These are phyloP conservation scores for Solanum appendiculatum DNA, from an alignment of 257 asterid genomes.

Conservation along the genomic window DNA sequence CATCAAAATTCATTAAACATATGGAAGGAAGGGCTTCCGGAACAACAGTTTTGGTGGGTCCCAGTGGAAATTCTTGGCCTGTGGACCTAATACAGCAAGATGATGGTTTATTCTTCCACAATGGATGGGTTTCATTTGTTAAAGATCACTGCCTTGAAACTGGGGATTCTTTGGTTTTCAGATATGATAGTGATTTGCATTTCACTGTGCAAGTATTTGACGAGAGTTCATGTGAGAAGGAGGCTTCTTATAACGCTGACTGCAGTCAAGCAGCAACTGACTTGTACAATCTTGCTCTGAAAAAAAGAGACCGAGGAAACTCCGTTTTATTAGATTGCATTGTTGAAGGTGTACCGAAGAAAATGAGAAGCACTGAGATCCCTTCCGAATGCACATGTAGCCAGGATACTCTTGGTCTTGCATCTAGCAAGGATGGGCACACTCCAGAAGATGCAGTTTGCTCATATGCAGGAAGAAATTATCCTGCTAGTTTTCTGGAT, in stretches of 20 bases:
- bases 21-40: slow-evolving; percentile 28
- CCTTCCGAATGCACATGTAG: slow-evolving; percentile 22
- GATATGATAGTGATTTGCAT: slow-evolving; percentile 62
- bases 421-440: slow-evolving; percentile 15
- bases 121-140: slow-evolving; percentile 41
- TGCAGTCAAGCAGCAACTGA: slow-evolving; percentile 48
- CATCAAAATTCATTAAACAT: slow-evolving; percentile 40
- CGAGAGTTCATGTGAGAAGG: slow-evolving; percentile 71
- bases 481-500: not conserved
- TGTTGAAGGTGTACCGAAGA: slow-evolving; percentile 55
- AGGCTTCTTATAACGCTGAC: slow-evolving; percentile 38
- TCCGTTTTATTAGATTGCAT: slow-evolving; percentile 32
- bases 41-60: slow-evolving; percentile 30
- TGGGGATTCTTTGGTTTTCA: slow-evolving; percentile 41
- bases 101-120: slow-evolving; percentile 20
- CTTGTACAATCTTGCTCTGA: slow-evolving; percentile 15
- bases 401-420: slow-evolving; percentile 14
- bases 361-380: slow-evolving; percentile 37
- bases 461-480: not conserved
- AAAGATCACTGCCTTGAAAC: slow-evolving; percentile 29
- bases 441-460: slow-evolving; percentile 19
- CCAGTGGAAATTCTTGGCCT: slow-evolving; percentile 43
- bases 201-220: slow-evolving; percentile 74
- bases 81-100: slow-evolving; percentile 22
- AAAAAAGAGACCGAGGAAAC: slow-evolving; percentile 54